Base-by-base conservation (phyloP, 2,329 filamentous ascomycete genomes). In the Colletotrichum australisinense region DNA sequence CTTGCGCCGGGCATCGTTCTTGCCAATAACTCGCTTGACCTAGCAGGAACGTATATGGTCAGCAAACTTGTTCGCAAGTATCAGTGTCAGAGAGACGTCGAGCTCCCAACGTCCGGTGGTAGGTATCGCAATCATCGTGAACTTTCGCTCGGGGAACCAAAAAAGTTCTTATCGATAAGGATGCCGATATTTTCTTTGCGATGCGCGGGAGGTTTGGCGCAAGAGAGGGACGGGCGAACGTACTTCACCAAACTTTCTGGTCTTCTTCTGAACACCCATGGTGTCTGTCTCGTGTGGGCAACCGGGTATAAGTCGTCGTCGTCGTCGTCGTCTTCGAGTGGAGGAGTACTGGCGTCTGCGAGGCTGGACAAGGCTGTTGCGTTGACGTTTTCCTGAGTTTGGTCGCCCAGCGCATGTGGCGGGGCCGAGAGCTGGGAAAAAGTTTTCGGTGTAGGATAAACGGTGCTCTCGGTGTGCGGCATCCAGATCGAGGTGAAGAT, bases 191-290 rank as follows among this genome's bases (percentile, higher is more conserved):
- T 26, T 73, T 73, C 30, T 62, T 35, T 32, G 4, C 60, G 12
- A 22, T 26, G 49, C 28, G 42, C 28, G 28, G 32, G 53, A 49
- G 24, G 24, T 72, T 49, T 65, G 76, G 76, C 35, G 67, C 46
- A 16, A 56, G n/a, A 30, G 24, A 42, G 1, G 32, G 76, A 80
- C 78, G 76, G 69, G 3, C 64, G 26, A 49, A 74, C 84, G 73
- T 79, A 90, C 90, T 81, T 89, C 86, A 63, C 92, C 96, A 83
- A 98, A 98, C 86, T 98, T 98, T 86, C 95, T 92, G 66, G 94
- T 97, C 83, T 92, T 94, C 87, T 97, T 98, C 75, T 92, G 91
- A 77, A 95, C 91, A 84, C 95, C 95, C 96, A 98, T 98, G 75
- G 70, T 77, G 59, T 56, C 24, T 14, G 24, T 28, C 26, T 64